These are phyloP conservation scores for Pleurotus djamor DNA, from an alignment of 768 basidiomycete species.

Conservation along the genomic window DNA sequence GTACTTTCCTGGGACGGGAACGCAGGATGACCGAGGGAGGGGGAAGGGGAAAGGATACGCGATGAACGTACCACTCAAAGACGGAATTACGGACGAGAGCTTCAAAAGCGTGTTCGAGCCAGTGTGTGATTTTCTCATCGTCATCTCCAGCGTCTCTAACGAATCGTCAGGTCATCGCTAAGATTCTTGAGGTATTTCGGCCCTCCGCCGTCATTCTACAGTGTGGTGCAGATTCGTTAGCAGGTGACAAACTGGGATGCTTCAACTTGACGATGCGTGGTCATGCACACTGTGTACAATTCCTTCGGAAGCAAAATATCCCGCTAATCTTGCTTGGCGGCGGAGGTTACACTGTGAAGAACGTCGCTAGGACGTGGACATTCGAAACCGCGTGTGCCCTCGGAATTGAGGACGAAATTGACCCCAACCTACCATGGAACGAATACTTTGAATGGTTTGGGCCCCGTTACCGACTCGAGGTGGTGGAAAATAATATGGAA, in stretches of 20 bases:
- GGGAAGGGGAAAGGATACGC: constrained; percentile 90
- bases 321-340: constrained; percentile 94
- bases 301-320: constrained; percentile 94
- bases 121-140: constrained; percentile 40
- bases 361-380: constrained; percentile 96
- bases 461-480: constrained; percentile 90
- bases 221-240: constrained; percentile 95
- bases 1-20: constrained; percentile 98
- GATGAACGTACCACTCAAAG: constrained; percentile 91
- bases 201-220: constrained; percentile 96
- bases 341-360: constrained; percentile 98
- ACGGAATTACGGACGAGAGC: constrained; percentile 93
- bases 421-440: constrained; percentile 80
- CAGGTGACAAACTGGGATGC: constrained; percentile 94
- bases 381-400: constrained; percentile 95
- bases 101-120: constrained; percentile 97
- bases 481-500: constrained; percentile 91
- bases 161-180: constrained; percentile 70
- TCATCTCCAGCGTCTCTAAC: neutral
- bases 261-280: constrained; percentile 98
- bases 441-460: constrained; percentile 98
- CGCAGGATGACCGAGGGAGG: constrained; percentile 56
- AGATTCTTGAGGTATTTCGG: constrained; percentile 93
- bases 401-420: constrained; percentile 78
- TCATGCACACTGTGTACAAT: constrained; percentile 96